Percentiles rank a stretch among this genome's conserved stretches.
Conservation (phyloP, 73 alveolate species). For the Paramecium octaurelia region DNA sequence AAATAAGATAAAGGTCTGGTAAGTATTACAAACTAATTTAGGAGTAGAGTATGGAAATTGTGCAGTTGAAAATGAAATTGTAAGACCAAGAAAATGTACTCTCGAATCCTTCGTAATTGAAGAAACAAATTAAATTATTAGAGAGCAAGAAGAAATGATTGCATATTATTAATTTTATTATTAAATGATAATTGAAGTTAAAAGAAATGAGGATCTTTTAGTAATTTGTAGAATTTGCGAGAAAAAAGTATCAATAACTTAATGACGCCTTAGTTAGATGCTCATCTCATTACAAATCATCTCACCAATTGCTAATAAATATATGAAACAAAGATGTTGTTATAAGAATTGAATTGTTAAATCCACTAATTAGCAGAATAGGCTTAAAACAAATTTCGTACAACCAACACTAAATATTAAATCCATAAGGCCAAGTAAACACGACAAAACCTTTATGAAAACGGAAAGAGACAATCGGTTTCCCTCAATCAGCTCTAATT, state of each 20-base stretch:
- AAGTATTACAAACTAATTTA: background rate
- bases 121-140: background rate
- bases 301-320: background rate
- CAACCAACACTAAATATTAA: background rate
- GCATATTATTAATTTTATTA: background rate
- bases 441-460: background rate
- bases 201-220: background rate
- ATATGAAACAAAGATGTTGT: background rate
- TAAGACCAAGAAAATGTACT: background rate
- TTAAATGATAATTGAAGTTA: background rate
- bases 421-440: background rate
- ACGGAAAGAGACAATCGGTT: background rate
- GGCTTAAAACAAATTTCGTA: background rate
- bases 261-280: background rate
- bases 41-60: background rate
- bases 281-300: background rate
- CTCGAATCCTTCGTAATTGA: background rate
- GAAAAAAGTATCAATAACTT: background rate
- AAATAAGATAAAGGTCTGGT: background rate
- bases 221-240: slow-evolving; percentile 40
- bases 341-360: background rate
- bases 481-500: background rate
- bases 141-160: background rate
- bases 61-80: background rate
- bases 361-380: background rate